Conservation (phyloP, 495 filamentous ascomycete species). For the Cairneyella variabilis region DNA sequence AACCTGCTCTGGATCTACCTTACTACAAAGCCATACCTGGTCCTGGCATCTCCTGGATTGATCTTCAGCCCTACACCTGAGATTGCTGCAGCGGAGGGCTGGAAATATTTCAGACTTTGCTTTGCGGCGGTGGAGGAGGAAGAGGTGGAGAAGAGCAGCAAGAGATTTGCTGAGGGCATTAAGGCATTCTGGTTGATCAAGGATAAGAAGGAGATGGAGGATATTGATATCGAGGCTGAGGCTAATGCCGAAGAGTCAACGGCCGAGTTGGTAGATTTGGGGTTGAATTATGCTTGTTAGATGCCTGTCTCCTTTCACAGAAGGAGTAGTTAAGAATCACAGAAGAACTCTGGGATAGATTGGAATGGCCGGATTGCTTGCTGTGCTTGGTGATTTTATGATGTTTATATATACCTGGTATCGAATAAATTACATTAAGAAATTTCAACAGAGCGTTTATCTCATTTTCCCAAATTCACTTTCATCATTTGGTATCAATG, state of each 20-base stretch:
- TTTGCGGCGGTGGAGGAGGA: conserved; percentile 78
- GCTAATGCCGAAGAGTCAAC: not conserved
- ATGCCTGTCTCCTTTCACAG: not conserved
- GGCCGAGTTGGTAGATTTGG: conserved; percentile 20
- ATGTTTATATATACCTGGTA: too few relatives aligned
- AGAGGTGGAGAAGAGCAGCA: conserved; percentile 53
- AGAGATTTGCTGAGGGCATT: conserved; percentile 63
- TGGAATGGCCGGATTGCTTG: not conserved
- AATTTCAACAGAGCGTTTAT: too few relatives aligned
- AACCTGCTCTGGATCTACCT: conserved; percentile 69
- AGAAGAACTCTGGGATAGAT: not conserved
- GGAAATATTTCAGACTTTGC: conserved; percentile 71
- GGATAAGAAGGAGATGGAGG: conserved; percentile 58
- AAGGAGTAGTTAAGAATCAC: not conserved
- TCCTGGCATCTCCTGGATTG: conserved; percentile 61
- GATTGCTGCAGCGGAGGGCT: conserved; percentile 49
- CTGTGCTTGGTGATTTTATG: too few relatives aligned
- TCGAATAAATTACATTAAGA: too few relatives aligned
- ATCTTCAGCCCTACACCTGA: conserved; percentile 66
- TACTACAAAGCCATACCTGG: conserved; percentile 61
- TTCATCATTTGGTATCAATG: too few relatives aligned
- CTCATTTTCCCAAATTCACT: too few relatives aligned
- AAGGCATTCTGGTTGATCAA: conserved; percentile 72
- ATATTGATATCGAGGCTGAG: conserved; percentile 9
- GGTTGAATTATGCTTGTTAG: conserved; percentile 22